Evolutionary conservation across 2,329 filamentous ascomycete genomes (phyloP), one percentile per base, ranked within the genome.

Genomic region (Alternaria angustiovoidea): DNA sequence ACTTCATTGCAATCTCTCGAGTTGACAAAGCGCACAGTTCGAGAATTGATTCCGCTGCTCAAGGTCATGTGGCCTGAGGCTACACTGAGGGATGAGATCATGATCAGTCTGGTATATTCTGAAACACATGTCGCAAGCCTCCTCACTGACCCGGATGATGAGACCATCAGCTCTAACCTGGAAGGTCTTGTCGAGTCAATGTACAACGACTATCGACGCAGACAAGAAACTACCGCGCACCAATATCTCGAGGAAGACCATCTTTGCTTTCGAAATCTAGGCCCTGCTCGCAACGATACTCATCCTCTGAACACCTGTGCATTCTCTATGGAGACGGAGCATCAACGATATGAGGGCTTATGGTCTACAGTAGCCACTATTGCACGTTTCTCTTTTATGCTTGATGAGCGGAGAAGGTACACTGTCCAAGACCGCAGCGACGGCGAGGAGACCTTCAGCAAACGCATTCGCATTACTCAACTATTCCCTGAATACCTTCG

Each of bases 171-270:
- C 61, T 67, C 73, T 56, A 69, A 74, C 47, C 66, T 96, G 6
- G 87, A 90, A 64, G 85, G 86, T n/a, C 78, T 97, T 2, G 75
- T 89, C 34, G 89, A 93, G 44, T 83, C 85, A 4, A 79, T 99
- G n/a, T 90, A 89, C 81, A 81, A 81, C 8, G 94, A 97, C 70
- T 98, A 98, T 77, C 84, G 87, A 4, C 89, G 84, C 64, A 86
- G 93, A 61, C 83, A 88, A 36, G 88, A 91, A 48, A 87, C 63
- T 18, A 70, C 71, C 26, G 66, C 68, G 22, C 70, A 73, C 42
- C 75, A 76, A 36, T 76, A 70, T 58, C 83, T 98, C 11, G 90
- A 93, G 64, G 80, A 96, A n/a, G 88, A 92, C 61, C 91, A 97
- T 69, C 75, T 97, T 72, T 84, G 46, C 67, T 82, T 67, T 75